A percentile compares a stretch with the other conserved stretches of the same genome.
Evolutionary conservation across 139 green algal species (phyloP).

Genomic region (Spirogloea muscicola): DNA sequence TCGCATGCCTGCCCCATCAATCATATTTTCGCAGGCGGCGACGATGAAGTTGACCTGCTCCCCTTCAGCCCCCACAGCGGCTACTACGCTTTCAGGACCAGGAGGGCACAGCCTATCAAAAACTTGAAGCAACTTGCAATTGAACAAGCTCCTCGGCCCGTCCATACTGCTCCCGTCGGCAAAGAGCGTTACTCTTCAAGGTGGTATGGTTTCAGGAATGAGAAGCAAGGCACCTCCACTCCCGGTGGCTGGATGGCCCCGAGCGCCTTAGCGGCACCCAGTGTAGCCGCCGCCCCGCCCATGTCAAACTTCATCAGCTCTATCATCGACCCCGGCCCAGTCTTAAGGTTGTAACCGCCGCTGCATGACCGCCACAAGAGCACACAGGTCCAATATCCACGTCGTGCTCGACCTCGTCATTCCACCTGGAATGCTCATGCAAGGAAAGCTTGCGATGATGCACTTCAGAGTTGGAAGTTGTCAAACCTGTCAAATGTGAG

Average conservation of each 20-base stretch:
- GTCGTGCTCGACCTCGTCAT: no score
- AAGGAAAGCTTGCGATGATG: no score
- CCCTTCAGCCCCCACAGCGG: background rate
- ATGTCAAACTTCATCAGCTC: slow-evolving; percentile 91
- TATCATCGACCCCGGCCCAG: slow-evolving; percentile 82
- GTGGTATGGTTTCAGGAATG: no score
- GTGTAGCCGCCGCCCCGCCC: slow-evolving; percentile 58
- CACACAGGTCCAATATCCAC: no score
- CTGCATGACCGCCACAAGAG: slow-evolving; percentile 55
- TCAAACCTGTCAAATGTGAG: slow-evolving; percentile 83
- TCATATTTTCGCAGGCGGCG: slow-evolving; percentile 97
- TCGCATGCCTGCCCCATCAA: slow-evolving; percentile 74
- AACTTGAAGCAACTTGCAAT: no score
- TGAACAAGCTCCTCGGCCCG: no score
- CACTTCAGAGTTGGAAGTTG: no score
- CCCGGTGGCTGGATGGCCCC: slow-evolving; percentile 55
- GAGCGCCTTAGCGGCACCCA: slow-evolving; percentile 57
- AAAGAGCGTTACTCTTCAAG: no score
- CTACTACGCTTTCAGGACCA: no score
- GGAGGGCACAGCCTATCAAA: no score
- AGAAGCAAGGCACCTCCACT: slow-evolving; percentile 28
- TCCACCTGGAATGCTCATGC: no score
- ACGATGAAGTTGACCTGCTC: slow-evolving; percentile 88
- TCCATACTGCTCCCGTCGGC: no score
- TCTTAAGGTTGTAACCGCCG: slow-evolving; percentile 98